Conservation (phyloP, 345 rosid species). For the Eucalyptus curtisii region DNA sequence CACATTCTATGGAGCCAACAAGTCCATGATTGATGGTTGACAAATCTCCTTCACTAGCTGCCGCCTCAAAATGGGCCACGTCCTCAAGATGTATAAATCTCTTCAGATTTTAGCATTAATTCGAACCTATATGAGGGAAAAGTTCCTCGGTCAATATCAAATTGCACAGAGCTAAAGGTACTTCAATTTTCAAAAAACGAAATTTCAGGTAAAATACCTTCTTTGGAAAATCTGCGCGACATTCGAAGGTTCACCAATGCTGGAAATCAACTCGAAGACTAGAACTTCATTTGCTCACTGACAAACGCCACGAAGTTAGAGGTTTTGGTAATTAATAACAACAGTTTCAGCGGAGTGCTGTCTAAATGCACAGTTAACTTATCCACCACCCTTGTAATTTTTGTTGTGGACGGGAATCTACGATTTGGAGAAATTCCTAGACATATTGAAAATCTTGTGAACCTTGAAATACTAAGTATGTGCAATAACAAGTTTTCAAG, state of each 20-base stretch:
- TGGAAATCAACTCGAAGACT: background rate
- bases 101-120: background rate
- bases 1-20: fast-evolving
- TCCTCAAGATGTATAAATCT: too few species aligned
- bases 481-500: background rate
- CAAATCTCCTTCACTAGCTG: background rate
- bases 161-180: background rate
- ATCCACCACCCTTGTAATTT: fast-evolving
- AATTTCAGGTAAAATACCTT: background rate
- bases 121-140: background rate
- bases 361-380: background rate
- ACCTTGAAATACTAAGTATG: fast-evolving
- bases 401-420: fast-evolving
- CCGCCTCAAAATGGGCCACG: background rate
- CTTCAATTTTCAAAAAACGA: fast-evolving
- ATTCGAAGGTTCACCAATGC: too few species aligned
- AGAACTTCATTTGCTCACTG: background rate
- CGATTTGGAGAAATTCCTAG: background rate
- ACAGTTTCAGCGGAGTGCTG: background rate
- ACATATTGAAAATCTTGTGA: background rate
- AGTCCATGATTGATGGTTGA: background rate
- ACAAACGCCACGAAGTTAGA: background rate
- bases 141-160: background rate
- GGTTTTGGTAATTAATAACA: fast-evolving
- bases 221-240: background rate